Evolutionary conservation across 1,284 basidiomycete species (phyloP).

Genomic region (Waitea zeae): DNA sequence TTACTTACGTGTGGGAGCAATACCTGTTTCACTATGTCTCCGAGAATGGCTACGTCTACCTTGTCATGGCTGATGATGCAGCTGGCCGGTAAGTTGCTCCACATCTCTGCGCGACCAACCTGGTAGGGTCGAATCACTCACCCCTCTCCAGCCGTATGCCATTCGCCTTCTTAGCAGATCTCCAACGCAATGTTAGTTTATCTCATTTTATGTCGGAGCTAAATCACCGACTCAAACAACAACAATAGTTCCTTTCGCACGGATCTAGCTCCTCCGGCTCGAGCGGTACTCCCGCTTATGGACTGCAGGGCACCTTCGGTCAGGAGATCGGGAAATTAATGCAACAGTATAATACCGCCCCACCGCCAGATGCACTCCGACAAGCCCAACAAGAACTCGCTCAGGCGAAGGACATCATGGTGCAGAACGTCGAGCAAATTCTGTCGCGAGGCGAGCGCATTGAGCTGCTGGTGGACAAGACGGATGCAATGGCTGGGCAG

Average conservation of each 20-base stretch:
- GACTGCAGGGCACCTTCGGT: conserved; percentile 54
- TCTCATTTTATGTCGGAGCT: too few relatives aligned
- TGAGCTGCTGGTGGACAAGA: conserved; percentile 93
- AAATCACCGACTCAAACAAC: too few relatives aligned
- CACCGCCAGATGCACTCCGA: conserved; percentile 82
- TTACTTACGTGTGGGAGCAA: conserved; percentile 93
- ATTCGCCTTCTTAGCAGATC: conserved; percentile 81
- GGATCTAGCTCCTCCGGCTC: conserved; percentile 34
- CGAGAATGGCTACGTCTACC: conserved; percentile 71
- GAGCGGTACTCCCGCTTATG: conserved; percentile 34
- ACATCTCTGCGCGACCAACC: background rate
- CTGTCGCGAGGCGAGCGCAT: conserved; percentile 89
- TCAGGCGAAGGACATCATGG: conserved; percentile 96
- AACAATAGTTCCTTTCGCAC: conserved; percentile 53
- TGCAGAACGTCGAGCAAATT: conserved; percentile 92
- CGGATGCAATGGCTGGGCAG: conserved; percentile 88
- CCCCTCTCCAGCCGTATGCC: conserved; percentile 72
- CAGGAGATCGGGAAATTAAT: conserved; percentile 55
- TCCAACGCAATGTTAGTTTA: conserved; percentile 50
- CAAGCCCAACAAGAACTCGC: conserved; percentile 85
- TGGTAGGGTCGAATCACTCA: background rate
- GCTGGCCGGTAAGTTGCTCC: conserved; percentile 50
- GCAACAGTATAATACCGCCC: conserved; percentile 75
- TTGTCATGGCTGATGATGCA: conserved; percentile 88
- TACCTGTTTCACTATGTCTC: conserved; percentile 94